phyloP scores from a whole-genome alignment of 106 monocot species.

The Platanthera guangdongensis region DNA sequence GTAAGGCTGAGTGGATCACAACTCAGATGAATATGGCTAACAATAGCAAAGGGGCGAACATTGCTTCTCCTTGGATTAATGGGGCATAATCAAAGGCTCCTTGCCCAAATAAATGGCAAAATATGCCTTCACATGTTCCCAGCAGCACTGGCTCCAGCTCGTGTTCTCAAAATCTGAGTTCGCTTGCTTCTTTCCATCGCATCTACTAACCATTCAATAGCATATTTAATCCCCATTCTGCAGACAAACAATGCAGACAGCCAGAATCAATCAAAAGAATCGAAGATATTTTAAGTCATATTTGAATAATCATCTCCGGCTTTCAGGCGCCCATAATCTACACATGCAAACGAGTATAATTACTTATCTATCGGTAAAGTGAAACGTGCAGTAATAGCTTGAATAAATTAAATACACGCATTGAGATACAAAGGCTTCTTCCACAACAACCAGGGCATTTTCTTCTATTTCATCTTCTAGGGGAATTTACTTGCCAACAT shows the following conservation, averaged over 20 bases:
- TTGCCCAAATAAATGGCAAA: neutral
- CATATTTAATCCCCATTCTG: constrained; percentile 70
- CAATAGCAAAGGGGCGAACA: neutral
- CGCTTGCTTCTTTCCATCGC: constrained; percentile 87
- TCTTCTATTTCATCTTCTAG: too few relatives aligned
- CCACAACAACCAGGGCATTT: too few relatives aligned
- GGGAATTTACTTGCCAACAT: too few relatives aligned
- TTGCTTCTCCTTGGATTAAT: neutral
- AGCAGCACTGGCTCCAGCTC: constrained; percentile 26
- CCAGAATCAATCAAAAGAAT: neutral
- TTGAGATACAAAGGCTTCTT: too few relatives aligned
- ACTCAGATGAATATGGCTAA: neutral
- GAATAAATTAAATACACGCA: too few relatives aligned
- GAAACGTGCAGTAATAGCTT: too few relatives aligned
- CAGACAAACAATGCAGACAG: constrained; percentile 1
- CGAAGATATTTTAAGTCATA: neutral
- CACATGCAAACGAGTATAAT: too few relatives aligned
- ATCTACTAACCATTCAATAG: constrained; percentile 82
- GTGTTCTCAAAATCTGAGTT: constrained; percentile 43
- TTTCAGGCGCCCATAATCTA: too few relatives aligned
- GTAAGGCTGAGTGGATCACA: neutral
- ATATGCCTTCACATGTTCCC: neutral
- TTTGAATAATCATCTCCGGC: neutral
- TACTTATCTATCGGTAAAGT: too few relatives aligned
- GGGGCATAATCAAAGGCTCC: too few relatives aligned